Evolutionary conservation across 106 monocot species (phyloP), one percentile per base, ranked within the genome.

Genomic region (Acanthochlamys bracteata): DNA sequence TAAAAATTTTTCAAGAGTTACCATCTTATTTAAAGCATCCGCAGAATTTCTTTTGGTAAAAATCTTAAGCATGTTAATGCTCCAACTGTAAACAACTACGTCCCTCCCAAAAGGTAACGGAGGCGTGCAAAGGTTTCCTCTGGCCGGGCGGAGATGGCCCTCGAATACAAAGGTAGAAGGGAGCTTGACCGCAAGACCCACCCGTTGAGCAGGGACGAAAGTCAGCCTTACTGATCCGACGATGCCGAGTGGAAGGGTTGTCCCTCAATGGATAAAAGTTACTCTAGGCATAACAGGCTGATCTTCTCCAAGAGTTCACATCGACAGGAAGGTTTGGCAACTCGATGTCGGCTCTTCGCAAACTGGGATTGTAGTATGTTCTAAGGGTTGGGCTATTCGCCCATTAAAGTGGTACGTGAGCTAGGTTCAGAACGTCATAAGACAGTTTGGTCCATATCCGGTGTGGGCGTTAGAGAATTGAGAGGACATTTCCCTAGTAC

Each of bases 121-220:
- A n/a, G n/a, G n/a, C n/a, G n/a, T 55, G 54, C 54, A 55, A 13
- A 55, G 54, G 54, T 15, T 55, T 55, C 54, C 54, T 55, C 54
- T 17, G 54, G 54, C 54, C 9, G 1, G 54, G 22, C 0, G 54
- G 54, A 55, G 54, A 55, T 55, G 7, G 54, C 20, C 54, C 54
- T n/a, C 54, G 54, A 58, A 24, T 58, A 24, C 7, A 58, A 58
- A 58, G 58, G 58, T 24, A 58, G 58, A 58, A 58, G 58, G 58
- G 58, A 58, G 58, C 58, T 58, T 24, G 58, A 22, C 58, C 25
- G 58, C 58, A 58, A 58, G 58, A 58, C 58, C 58, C 58, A 58
- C 23, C 6, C 58, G 23, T 58, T 24, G 58, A 24, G 58, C 7
- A 58, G 58, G n/a, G 7, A 58, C 1, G 13, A 58, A 58, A 58